Conservation (phyloP, 2,329 filamentous ascomycete genomes). For the Plectosphaerella sp. region DNA sequence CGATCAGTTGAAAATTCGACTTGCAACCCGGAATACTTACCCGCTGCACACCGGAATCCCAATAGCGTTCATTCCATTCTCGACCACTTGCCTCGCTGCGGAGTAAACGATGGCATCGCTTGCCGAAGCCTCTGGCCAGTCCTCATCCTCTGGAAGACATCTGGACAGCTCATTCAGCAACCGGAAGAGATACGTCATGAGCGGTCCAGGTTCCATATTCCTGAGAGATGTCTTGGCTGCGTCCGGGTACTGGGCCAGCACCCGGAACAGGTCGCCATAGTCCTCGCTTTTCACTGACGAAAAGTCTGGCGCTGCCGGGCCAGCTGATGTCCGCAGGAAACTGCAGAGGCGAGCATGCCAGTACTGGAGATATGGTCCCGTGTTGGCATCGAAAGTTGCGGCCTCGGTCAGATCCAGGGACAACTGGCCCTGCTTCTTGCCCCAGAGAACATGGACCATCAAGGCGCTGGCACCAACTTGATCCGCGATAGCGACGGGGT, state of each 20-base stretch:
- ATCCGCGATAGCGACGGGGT: slow-evolving; percentile 79
- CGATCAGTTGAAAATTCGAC: too few relatives aligned
- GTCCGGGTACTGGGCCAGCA: slow-evolving; percentile 81
- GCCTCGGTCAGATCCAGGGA: slow-evolving; percentile 58
- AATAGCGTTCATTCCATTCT: slow-evolving; percentile 78
- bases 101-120: slow-evolving; percentile 76
- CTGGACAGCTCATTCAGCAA: slow-evolving; percentile 77
- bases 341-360: slow-evolving; percentile 69
- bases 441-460: slow-evolving; percentile 97
- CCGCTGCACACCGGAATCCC: slow-evolving; percentile 71
- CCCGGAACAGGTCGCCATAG: slow-evolving; percentile 67
- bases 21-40: slow-evolving; percentile 3
- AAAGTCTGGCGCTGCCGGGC: slow-evolving; percentile 59
- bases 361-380: slow-evolving; percentile 80
- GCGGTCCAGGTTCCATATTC: slow-evolving; percentile 68
- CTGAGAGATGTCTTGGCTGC: slow-evolving; percentile 79
- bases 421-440: slow-evolving; percentile 75
- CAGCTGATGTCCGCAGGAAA: slow-evolving; percentile 52
- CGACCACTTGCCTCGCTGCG: slow-evolving; percentile 67
- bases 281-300: slow-evolving; percentile 66
- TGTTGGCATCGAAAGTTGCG: slow-evolving; percentile 65
- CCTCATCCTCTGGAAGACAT: slow-evolving; percentile 74
- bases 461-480: slow-evolving; percentile 88
- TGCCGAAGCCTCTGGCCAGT: slow-evolving; percentile 64
- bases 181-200: slow-evolving; percentile 68